Evolutionary conservation across 371 early-diverging fungal genomes (phyloP), one percentile per base, ranked within the genome.

Genomic region (Sporodiniella umbellata): DNA sequence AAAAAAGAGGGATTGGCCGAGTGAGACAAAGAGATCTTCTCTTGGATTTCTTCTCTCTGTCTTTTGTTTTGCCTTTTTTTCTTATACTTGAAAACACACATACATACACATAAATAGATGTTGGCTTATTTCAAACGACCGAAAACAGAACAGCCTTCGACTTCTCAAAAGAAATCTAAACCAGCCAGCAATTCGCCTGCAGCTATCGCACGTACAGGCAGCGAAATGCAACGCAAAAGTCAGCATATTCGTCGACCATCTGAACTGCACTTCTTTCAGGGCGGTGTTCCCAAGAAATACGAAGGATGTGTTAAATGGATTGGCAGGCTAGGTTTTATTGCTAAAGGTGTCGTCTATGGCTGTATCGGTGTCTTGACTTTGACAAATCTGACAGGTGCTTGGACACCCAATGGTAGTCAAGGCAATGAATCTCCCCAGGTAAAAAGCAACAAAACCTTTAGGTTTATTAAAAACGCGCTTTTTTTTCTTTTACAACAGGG

Each of bases 291-390:
- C 33, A 38, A 51, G 17, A 42, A 46, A 15, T 26, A 58, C 15
- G 26, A 28, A 12, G 12, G 19, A 6, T 17, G 28, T 26, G 39
- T 63, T 2, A 63, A 57, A 26, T 63, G 63, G 63, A 33, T 70
- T 22, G 70, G 70, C 8, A 45, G 62, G 42, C 33, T 66, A 15
- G 76, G 76, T 1, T 75, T 75, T 31, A 57, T 67, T 18, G 72
- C 72, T 3, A 75, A 75, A 56, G 76, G 66, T 8, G 48, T 75
- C 21, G 76, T 75, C 1, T 75, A 75, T 43, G 76, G 72, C 2
- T 64, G 70, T 42, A 75, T 75, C 40, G 72, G 76, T 25, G 72
- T 69, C 0, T 51, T 75, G 23, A 70, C 69, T 4, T 54, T 64
- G 18, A 69, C 70, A 1, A 72, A 69, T 54, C 60, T 70, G 15